Conservation (phyloP, 164 flowering plant species). For the Pachysandra terminalis region DNA sequence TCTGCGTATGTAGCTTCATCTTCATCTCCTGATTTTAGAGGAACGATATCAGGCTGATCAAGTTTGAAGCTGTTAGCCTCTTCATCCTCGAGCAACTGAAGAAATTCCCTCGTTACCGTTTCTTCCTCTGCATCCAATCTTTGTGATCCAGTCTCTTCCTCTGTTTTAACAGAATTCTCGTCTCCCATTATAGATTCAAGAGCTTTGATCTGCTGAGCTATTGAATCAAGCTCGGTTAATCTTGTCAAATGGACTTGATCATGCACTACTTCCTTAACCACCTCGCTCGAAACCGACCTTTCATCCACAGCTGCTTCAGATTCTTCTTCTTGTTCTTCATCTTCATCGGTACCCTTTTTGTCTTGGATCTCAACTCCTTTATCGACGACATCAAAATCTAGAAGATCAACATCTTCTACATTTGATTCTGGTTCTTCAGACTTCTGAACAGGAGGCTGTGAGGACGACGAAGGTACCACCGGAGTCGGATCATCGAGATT, state of each 20-base stretch:
- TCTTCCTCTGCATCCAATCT: conserved; percentile 85
- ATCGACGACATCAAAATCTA: conserved; percentile 82
- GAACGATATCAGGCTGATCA: conserved; percentile 21
- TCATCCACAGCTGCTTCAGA: conserved; percentile 36
- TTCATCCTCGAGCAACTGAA: conserved; percentile 82
- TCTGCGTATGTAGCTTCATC: conserved; percentile 36
- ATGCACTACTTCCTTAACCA: conserved; percentile 72
- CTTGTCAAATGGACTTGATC: conserved; percentile 53
- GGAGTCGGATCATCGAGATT: conserved; percentile 77
- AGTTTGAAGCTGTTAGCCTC: conserved; percentile 27
- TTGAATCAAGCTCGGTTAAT: conserved; percentile 71
- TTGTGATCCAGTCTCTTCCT: conserved; percentile 48
- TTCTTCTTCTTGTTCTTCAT: conserved; percentile 12
- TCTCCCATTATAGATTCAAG: conserved; percentile 72
- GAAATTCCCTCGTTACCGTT: conserved; percentile 80
- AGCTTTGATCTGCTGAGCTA: conserved; percentile 88
- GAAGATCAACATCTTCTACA: conserved; percentile 57
- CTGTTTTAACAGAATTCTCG: conserved; percentile 32
- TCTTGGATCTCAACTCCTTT: conserved; percentile 80
- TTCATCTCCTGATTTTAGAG: conserved; percentile 25
- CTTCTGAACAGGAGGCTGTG: conserved; percentile 36
- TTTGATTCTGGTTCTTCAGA: conserved; percentile 42
- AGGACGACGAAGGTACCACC: conserved; percentile 20
- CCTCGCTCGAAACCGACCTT: conserved; percentile 53
- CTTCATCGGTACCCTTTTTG: conserved; percentile 16